Percentiles rank a stretch among this genome's conserved stretches.
These are phyloP conservation scores for Metschnikowia colocasiae DNA, from an alignment of 805 yeast species.

Conservation along the genomic window DNA sequence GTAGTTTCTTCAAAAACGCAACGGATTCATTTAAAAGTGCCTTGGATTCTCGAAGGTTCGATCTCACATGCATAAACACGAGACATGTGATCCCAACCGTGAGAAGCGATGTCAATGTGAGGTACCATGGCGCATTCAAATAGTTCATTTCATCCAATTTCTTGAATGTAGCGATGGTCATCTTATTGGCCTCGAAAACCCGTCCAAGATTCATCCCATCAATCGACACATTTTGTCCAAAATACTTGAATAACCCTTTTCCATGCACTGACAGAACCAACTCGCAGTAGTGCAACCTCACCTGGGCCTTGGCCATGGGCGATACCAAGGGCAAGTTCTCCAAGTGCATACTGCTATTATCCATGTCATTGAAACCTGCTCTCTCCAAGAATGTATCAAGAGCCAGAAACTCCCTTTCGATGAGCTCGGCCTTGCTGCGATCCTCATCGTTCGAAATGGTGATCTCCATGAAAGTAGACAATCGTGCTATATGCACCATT, in stretches of 20 bases:
- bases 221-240: constrained; percentile 31
- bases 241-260: constrained; percentile 26
- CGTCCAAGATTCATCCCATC: constrained; percentile 30
- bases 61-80: constrained; percentile 43
- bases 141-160: constrained; percentile 24
- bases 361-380: constrained; percentile 31
- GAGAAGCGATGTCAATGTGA: constrained; percentile 42
- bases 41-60: constrained; percentile 23
- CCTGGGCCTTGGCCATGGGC: constrained; percentile 30
- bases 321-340: constrained; percentile 11
- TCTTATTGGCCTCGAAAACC: constrained; percentile 27
- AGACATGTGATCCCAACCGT: constrained; percentile 42
- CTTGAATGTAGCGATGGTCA: constrained; percentile 1
- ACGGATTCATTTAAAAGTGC: constrained; percentile 24
- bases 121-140: constrained; percentile 51
- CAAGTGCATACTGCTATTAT: constrained; percentile 1
- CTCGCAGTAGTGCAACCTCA: constrained; percentile 39
- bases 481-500: constrained; percentile 41
- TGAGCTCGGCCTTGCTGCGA: constrained; percentile 27
- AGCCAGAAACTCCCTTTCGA: constrained; percentile 29
- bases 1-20: constrained; percentile 21
- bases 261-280: constrained; percentile 35
- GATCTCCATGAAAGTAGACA: constrained; percentile 36
- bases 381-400: constrained; percentile 32
- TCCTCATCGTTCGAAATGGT: constrained; percentile 25